Evolutionary conservation across 805 yeast species (phyloP).

Genomic region (Lipomyces sp.): DNA sequence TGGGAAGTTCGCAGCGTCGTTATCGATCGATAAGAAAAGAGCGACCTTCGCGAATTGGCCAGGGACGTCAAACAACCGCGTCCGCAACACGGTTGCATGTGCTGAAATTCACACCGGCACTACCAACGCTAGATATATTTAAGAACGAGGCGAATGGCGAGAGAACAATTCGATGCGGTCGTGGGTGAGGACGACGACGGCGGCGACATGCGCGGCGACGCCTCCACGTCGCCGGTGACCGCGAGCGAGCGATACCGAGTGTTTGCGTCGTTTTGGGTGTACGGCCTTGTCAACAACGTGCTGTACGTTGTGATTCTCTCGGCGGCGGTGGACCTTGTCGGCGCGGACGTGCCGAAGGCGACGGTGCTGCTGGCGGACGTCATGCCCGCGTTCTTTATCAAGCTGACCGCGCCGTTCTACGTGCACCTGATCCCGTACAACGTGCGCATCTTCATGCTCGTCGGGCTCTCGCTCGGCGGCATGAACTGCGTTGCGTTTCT

Average conservation of each 20-base stretch:
- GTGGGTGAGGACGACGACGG: too few relatives aligned
- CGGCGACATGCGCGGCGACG: too few relatives aligned
- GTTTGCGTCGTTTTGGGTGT: constrained; percentile 36
- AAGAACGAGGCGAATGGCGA: too few relatives aligned
- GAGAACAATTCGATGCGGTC: too few relatives aligned
- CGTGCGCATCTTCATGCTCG: constrained; percentile 52
- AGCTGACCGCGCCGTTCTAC: constrained; percentile 73
- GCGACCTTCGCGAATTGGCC: too few relatives aligned
- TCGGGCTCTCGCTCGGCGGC: constrained; percentile 61
- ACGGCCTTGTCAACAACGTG: constrained; percentile 85
- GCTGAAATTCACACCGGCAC: too few relatives aligned
- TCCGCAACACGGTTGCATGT: too few relatives aligned
- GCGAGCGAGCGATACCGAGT: constrained; percentile 4
- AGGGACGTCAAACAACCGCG: too few relatives aligned
- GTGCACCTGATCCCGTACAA: constrained; percentile 62
- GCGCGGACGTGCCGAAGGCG: constrained; percentile 78
- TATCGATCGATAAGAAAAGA: too few relatives aligned
- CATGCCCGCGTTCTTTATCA: constrained; percentile 71
- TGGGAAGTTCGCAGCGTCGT: too few relatives aligned
- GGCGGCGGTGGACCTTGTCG: constrained; percentile 90
- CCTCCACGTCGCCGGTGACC: too few relatives aligned
- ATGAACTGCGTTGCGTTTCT: constrained; percentile 64
- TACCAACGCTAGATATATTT: too few relatives aligned
- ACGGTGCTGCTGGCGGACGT: constrained; percentile 82
- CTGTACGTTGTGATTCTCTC: constrained; percentile 86